A percentile compares a stretch with the other conserved stretches of the same genome.
phyloP scores from a whole-genome alignment of 352 stramenopile genomes.

The Phytopythium aichiense region DNA sequence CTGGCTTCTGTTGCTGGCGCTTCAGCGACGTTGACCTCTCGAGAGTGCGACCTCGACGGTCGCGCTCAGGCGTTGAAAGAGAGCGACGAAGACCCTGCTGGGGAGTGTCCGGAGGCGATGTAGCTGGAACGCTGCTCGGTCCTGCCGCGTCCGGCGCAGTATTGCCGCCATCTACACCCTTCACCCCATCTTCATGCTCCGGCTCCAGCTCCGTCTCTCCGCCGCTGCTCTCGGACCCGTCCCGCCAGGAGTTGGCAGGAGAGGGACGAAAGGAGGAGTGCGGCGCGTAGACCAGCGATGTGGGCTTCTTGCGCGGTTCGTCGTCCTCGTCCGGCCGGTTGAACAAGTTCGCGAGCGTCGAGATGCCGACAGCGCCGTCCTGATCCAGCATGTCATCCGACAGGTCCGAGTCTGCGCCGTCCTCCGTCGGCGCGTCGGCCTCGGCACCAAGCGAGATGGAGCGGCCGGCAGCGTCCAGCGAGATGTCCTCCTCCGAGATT shows the following conservation, averaged over 20 bases:
- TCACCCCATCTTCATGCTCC: constrained; percentile 29
- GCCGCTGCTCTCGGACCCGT: constrained; percentile 45
- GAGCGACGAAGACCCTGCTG: constrained; percentile 12
- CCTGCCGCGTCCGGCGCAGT: neutral
- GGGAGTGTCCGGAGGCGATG: neutral
- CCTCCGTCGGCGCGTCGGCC: constrained; percentile 5
- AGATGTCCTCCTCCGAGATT: constrained; percentile 52
- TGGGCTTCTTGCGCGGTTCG: constrained; percentile 1
- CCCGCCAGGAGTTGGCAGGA: constrained; percentile 18
- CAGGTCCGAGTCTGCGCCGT: constrained; percentile 54
- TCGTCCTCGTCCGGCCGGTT: constrained; percentile 16
- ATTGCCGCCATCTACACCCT: neutral
- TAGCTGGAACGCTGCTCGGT: neutral
- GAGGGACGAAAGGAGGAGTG: constrained; percentile 25
- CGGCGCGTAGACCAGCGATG: constrained; percentile 2
- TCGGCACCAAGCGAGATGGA: too few species aligned
- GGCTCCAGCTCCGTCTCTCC: constrained; percentile 60
- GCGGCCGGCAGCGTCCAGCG: constrained; percentile 10
- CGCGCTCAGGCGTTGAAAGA: constrained; percentile 20
- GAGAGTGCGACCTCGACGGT: neutral
- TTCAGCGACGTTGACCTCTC: constrained; percentile 12
- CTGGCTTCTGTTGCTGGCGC: constrained; percentile 7
- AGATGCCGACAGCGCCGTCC: constrained; percentile 40
- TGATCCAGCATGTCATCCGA: constrained; percentile 74
- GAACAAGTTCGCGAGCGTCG: constrained; percentile 53